Evolutionary conservation across 345 rosid species (phyloP).

Genomic region (Dipteronia sinensis): DNA sequence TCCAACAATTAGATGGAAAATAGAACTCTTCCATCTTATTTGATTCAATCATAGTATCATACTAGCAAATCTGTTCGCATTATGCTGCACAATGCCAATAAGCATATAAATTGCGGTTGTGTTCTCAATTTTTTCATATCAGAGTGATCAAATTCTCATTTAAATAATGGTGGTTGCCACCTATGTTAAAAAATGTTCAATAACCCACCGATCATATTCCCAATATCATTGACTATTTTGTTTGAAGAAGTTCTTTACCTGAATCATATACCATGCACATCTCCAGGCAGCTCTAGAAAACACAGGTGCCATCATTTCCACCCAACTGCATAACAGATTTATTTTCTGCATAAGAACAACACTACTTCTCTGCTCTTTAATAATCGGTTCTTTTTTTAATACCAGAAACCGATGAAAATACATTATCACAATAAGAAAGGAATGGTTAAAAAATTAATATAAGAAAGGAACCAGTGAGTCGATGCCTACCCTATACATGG

Average conservation of each 20-base stretch:
- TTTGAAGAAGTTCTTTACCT: conserved; percentile 47
- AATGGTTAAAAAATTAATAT: background rate
- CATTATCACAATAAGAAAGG: background rate
- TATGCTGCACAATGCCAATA: background rate
- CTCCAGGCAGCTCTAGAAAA: conserved; percentile 92
- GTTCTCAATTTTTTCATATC: background rate
- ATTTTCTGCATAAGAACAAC: background rate
- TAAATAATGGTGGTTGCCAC: background rate
- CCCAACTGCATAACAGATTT: conserved; percentile 67
- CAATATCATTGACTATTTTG: conserved; percentile 1
- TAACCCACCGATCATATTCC: background rate
- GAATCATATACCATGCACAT: conserved; percentile 92
- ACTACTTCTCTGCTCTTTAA: background rate
- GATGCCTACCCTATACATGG: conserved; percentile 78
- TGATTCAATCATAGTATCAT: too few species aligned
- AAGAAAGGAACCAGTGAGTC: background rate
- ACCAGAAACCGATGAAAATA: background rate
- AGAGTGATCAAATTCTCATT: background rate
- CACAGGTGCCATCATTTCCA: conserved; percentile 98
- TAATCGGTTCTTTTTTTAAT: background rate
- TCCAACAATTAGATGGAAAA: too few species aligned
- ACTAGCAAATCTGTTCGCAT: background rate
- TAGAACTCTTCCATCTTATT: too few species aligned
- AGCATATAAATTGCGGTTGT: background rate
- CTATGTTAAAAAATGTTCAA: background rate